A percentile compares a stretch with the other conserved stretches of the same genome.
phyloP scores from a whole-genome alignment of 1,284 basidiomycete species.

The Apiotrichum brassicae region DNA sequence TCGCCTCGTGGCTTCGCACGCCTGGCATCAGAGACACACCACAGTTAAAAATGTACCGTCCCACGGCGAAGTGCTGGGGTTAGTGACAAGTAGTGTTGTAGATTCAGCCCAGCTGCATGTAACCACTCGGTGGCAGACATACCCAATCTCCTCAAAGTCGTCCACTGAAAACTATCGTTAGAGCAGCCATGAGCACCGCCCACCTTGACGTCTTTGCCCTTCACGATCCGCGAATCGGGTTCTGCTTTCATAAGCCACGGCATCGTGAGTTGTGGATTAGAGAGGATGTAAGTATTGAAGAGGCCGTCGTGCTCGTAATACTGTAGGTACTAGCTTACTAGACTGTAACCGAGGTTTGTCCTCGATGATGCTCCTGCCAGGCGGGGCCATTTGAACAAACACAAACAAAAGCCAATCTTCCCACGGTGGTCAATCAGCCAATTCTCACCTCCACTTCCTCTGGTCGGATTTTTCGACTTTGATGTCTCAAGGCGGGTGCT shows the following conservation, averaged over 20 bases:
- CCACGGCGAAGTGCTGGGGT: slow-evolving; percentile 65
- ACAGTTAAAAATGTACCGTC: slow-evolving; percentile 60
- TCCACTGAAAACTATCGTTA: slow-evolving; percentile 74
- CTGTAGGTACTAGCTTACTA: too few species aligned
- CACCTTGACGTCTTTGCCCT: slow-evolving; percentile 85
- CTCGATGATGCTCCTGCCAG: too few species aligned
- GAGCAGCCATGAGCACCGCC: slow-evolving; percentile 56
- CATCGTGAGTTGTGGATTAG: too few species aligned
- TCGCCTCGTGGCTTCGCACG: slow-evolving; percentile 75
- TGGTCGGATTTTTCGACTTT: not conserved
- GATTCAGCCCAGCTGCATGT: too few species aligned
- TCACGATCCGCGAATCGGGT: slow-evolving; percentile 77
- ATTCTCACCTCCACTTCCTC: not conserved
- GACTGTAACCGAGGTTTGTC: too few species aligned
- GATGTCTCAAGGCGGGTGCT: too few species aligned
- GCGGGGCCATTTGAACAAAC: too few species aligned
- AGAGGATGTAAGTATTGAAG: too few species aligned
- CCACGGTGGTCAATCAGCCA: slow-evolving; percentile 11
- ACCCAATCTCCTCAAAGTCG: slow-evolving; percentile 66
- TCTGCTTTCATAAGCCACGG: slow-evolving; percentile 87
- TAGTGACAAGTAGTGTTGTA: too few species aligned
- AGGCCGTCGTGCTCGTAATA: too few species aligned
- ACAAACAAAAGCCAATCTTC: too few species aligned
- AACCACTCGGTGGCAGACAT: slow-evolving; percentile 1
- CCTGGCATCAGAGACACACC: slow-evolving; percentile 21